Evolutionary conservation across 2,329 filamentous ascomycete species (phyloP).

Genomic region (Onygenales sp.): DNA sequence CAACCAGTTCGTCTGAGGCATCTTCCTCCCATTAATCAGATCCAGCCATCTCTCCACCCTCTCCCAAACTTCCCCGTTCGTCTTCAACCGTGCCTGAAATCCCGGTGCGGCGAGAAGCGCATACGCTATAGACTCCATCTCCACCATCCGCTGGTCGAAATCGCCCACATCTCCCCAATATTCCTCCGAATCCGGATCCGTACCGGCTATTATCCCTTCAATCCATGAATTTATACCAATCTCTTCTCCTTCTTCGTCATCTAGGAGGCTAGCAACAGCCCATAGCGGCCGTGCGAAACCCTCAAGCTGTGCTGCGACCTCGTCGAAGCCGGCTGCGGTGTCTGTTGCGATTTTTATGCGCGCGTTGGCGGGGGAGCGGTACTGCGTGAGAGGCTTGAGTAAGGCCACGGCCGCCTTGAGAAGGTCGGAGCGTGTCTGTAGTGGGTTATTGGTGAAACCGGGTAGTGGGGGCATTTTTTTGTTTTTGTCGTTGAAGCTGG

Average conservation of each 20-base stretch:
- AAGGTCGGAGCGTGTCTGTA: slow-evolving; percentile 9
- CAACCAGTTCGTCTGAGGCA: slow-evolving; percentile 13
- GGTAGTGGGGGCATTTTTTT: slow-evolving; percentile 16
- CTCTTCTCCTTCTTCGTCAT: not conserved
- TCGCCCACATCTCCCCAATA: slow-evolving; percentile 16
- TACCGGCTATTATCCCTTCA: slow-evolving; percentile 8
- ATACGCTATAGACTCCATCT: slow-evolving; percentile 13
- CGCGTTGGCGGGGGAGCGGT: slow-evolving; percentile 11
- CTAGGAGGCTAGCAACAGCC: slow-evolving; percentile 22
- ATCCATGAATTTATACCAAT: not conserved
- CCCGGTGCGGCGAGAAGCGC: slow-evolving; percentile 13
- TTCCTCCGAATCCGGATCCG: slow-evolving; percentile 13
- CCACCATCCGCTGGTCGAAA: slow-evolving; percentile 18
- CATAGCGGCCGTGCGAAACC: slow-evolving; percentile 23
- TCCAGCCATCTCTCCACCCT: slow-evolving; percentile 10
- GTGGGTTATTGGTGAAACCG: slow-evolving; percentile 13
- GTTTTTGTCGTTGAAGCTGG: not conserved
- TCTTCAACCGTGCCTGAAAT: slow-evolving; percentile 7
- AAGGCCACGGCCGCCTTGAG: slow-evolving; percentile 9
- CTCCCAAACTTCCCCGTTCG: not conserved
- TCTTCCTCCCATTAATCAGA: slow-evolving; percentile 7
- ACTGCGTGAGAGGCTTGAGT: slow-evolving; percentile 7
- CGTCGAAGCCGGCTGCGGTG: slow-evolving; percentile 11
- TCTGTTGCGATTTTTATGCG: slow-evolving; percentile 11
- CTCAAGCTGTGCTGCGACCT: slow-evolving; percentile 21